phyloP scores from a whole-genome alignment of 1,284 basidiomycete genomes.

The Fomitopsis pinicola region DNA sequence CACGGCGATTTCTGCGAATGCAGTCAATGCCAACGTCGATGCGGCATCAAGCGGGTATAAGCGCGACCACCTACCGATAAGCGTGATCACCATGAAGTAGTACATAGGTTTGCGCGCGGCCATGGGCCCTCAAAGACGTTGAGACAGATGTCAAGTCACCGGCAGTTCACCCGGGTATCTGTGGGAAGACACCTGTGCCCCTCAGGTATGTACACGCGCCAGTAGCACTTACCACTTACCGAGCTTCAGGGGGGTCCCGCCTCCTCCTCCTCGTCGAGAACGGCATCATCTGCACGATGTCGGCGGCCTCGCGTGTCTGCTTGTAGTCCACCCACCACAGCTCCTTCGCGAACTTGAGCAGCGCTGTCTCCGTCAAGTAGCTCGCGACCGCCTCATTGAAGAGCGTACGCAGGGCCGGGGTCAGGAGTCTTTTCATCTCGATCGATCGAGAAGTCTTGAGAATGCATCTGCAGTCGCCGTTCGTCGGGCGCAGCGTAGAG shows the following conservation, averaged over 20 bases:
- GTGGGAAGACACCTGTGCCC: conserved; percentile 94
- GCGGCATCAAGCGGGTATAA: background rate
- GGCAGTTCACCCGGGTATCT: conserved; percentile 95
- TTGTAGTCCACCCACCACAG: conserved; percentile 81
- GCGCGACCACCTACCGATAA: conserved; percentile 56
- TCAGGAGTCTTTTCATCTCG: conserved; percentile 62
- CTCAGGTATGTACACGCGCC: conserved; percentile 75
- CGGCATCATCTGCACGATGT: conserved; percentile 87
- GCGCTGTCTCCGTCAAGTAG: conserved; percentile 95
- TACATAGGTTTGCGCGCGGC: conserved; percentile 60
- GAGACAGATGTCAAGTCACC: conserved; percentile 79
- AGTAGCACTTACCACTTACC: conserved; percentile 33
- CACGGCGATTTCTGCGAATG: conserved; percentile 68
- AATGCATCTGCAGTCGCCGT: conserved; percentile 34
- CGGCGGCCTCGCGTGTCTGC: conserved; percentile 59
- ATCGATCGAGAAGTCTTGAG: conserved; percentile 84
- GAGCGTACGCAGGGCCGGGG: conserved; percentile 59
- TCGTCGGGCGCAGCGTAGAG: background rate
- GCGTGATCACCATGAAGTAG: conserved; percentile 87
- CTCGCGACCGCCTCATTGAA: conserved; percentile 87
- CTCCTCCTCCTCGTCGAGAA: conserved; percentile 59
- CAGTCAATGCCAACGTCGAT: background rate
- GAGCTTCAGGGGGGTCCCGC: too few relatives aligned
- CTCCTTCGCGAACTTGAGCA: conserved; percentile 87
- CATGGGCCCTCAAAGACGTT: conserved; percentile 81